These are phyloP conservation scores for Podila minutissima DNA, from an alignment of 192 early-diverging fungal genomes.

Conservation along the genomic window DNA sequence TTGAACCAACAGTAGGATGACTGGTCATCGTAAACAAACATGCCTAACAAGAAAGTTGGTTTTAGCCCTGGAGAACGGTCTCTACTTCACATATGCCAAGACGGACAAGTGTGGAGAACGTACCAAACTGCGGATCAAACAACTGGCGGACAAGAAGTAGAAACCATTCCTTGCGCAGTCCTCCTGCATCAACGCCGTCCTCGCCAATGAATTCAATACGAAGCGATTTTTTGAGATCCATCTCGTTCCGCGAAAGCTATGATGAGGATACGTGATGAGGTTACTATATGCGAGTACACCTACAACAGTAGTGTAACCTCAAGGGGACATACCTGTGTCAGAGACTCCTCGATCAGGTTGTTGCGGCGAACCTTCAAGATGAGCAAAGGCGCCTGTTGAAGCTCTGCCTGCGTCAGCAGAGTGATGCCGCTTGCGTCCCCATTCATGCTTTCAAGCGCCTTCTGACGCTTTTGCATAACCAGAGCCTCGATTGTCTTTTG, in stretches of 20 bases:
- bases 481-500: constrained; percentile 49
- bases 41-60: constrained; percentile 30
- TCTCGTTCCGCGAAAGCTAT: constrained; percentile 73
- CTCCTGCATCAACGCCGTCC: constrained; percentile 97
- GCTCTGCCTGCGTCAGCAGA: constrained; percentile 28
- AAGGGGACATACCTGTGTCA: constrained; percentile 61
- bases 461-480: constrained; percentile 19
- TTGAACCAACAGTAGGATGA: constrained; percentile 79
- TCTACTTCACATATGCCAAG: constrained; percentile 30
- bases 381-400: constrained; percentile 61
- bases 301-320: too few relatives aligned
- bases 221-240: constrained; percentile 92
- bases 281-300: too few relatives aligned
- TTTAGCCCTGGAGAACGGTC: background rate
- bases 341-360: constrained; percentile 78
- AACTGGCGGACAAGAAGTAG: constrained; percentile 89
- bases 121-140: constrained; percentile 92
- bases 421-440: constrained; percentile 14
- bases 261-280: background rate
- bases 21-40: constrained; percentile 79
- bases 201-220: constrained; percentile 94
- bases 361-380: constrained; percentile 69
- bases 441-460: constrained; percentile 15
- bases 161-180: constrained; percentile 98
- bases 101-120: background rate